Evolutionary conservation across 2,329 filamentous ascomycete species (phyloP).

Genomic region (Fusarium luffae): DNA sequence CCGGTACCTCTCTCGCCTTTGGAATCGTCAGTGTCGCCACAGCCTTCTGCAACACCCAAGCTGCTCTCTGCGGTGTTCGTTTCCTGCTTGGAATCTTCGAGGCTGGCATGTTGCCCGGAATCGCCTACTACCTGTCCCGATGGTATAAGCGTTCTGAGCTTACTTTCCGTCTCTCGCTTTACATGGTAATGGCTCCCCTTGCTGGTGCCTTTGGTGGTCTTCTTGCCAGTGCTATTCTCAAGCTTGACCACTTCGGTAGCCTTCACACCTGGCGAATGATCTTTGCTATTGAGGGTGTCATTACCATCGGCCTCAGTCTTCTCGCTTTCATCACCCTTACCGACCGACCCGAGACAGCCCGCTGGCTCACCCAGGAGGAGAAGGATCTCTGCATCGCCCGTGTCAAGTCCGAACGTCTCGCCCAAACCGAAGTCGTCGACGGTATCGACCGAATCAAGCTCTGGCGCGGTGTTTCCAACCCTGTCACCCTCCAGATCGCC

Average conservation of each 20-base stretch:
- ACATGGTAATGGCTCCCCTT: slow-evolving; percentile 73
- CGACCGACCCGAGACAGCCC: slow-evolving; percentile 72
- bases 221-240: slow-evolving; percentile 70
- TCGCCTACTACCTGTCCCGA: slow-evolving; percentile 72
- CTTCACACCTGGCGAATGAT: slow-evolving; percentile 75
- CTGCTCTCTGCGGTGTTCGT: slow-evolving; percentile 63
- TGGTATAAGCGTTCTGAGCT: slow-evolving; percentile 74
- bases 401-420: slow-evolving; percentile 68
- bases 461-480: slow-evolving; percentile 68
- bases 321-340: slow-evolving; percentile 72
- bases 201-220: slow-evolving; percentile 76
- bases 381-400: slow-evolving; percentile 72
- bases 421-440: slow-evolving; percentile 69
- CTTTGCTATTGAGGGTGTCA: slow-evolving; percentile 75
- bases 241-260: slow-evolving; percentile 64
- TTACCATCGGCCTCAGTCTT: slow-evolving; percentile 63
- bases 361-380: slow-evolving; percentile 72
- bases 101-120: slow-evolving; percentile 73
- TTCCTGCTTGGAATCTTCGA: slow-evolving; percentile 72
- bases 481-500: slow-evolving; percentile 64
- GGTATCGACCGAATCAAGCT: slow-evolving; percentile 68
- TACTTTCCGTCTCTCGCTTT: slow-evolving; percentile 70
- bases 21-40: slow-evolving; percentile 69
- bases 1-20: slow-evolving; percentile 65
- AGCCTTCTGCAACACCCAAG: slow-evolving; percentile 66